Conservation (phyloP, 2,329 filamentous ascomycete genomes). For the Paraphaeosphaeria sporulosa region DNA sequence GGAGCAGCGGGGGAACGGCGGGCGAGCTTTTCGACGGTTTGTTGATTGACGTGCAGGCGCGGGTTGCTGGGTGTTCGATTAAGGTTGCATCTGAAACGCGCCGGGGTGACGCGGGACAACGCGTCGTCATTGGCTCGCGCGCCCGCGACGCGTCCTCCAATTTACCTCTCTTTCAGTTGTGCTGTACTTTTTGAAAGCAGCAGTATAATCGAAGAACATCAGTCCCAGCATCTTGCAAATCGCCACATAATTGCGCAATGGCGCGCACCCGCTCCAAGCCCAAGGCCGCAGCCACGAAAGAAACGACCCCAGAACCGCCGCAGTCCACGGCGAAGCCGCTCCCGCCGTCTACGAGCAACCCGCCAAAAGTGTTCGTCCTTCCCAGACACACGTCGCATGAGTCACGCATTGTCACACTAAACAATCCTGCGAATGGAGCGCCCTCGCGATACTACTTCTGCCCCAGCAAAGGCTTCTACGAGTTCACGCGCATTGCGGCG, state of each 20-base stretch:
- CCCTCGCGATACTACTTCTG: constrained; percentile 66
- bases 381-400: constrained; percentile 61
- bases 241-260: constrained; percentile 32
- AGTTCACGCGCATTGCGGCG: constrained; percentile 66
- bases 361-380: constrained; percentile 65
- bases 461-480: constrained; percentile 64
- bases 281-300: constrained; percentile 32
- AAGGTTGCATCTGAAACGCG: constrained; percentile 41
- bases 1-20: not conserved
- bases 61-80: constrained; percentile 29
- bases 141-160: constrained; percentile 10
- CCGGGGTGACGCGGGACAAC: constrained; percentile 41
- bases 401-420: constrained; percentile 63
- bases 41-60: constrained; percentile 33
- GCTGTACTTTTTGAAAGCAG: not conserved
- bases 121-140: constrained; percentile 24
- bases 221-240: too few species aligned
- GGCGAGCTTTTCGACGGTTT: not conserved
- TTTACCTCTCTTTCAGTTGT: not conserved
- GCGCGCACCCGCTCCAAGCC: constrained; percentile 48
- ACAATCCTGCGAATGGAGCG: constrained; percentile 60
- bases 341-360: constrained; percentile 48
- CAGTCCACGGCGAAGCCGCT: constrained; percentile 38
- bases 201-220: too few species aligned
- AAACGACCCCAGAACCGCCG: constrained; percentile 33